These are phyloP conservation scores for Salix exigua DNA, from an alignment of 345 rosid genomes.

Conservation along the genomic window DNA sequence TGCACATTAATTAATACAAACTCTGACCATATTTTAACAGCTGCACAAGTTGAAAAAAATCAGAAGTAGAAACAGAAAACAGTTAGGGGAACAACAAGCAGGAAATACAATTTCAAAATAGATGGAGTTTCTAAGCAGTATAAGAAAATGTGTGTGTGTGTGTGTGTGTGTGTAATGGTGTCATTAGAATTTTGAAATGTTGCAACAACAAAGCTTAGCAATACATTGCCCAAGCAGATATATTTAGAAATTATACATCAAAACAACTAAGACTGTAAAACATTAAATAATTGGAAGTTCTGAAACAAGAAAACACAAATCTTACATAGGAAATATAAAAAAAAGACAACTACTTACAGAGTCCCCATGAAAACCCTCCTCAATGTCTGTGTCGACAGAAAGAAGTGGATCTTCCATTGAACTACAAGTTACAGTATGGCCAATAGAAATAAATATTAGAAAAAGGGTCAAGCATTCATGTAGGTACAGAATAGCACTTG, in stretches of 20 bases:
- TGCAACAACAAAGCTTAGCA: too few relatives aligned
- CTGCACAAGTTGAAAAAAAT: background rate
- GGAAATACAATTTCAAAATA: background rate
- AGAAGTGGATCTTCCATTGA: constrained; percentile 65
- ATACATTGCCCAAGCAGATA: background rate
- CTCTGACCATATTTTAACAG: background rate
- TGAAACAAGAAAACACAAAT: background rate
- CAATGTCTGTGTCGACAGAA: constrained; percentile 31
- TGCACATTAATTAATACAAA: too few relatives aligned
- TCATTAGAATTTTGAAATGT: too few relatives aligned
- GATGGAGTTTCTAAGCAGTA: background rate
- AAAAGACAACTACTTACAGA: constrained; percentile 38
- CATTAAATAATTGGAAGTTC: background rate
- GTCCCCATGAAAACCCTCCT: constrained; percentile 32
- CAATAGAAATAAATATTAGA: constrained; percentile 9
- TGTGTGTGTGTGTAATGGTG: too few relatives aligned
- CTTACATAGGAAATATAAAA: background rate
- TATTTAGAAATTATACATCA: background rate
- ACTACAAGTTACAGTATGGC: constrained; percentile 30
- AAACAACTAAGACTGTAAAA: background rate
- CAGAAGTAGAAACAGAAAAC: too few relatives aligned
- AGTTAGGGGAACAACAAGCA: background rate
- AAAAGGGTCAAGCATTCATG: background rate
- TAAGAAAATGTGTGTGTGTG: too few relatives aligned
- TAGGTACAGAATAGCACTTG: background rate